These are phyloP conservation scores for Salicornia ramosissima DNA, from an alignment of 148 eudicot species.

Conservation along the genomic window DNA sequence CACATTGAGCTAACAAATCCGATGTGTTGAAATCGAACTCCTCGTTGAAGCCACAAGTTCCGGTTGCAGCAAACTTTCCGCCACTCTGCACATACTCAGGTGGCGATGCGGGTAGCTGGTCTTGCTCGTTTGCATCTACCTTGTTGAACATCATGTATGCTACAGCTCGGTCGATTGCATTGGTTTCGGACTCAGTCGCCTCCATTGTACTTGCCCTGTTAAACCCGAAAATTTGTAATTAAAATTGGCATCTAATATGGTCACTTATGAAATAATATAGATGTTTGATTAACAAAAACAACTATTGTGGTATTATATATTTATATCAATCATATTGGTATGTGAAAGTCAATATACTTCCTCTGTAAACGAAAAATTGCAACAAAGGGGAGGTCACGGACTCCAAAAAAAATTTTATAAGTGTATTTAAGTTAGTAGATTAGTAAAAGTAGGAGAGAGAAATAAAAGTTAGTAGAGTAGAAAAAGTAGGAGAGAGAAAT, in stretches of 20 bases:
- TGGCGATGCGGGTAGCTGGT: constrained; percentile 24
- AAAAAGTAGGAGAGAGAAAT: too few species aligned
- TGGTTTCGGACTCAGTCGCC: constrained; percentile 42
- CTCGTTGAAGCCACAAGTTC: constrained; percentile 9
- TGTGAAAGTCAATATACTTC: too few species aligned
- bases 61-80: constrained; percentile 8
- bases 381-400: too few species aligned
- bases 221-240: constrained; percentile 5
- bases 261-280: too few species aligned
- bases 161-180: constrained; percentile 67
- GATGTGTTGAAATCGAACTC: background rate
- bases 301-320: too few species aligned
- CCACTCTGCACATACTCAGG: constrained; percentile 21
- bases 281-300: too few species aligned
- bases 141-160: constrained; percentile 69
- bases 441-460: too few species aligned
- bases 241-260: background rate
- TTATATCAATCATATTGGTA: too few species aligned
- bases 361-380: too few species aligned
- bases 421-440: too few species aligned
- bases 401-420: too few species aligned
- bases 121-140: constrained; percentile 25
- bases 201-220: constrained; percentile 42
- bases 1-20: constrained; percentile 32
- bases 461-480: too few species aligned